Conservation (phyloP, 2,329 filamentous ascomycete species). For the Fusarium sp. region DNA sequence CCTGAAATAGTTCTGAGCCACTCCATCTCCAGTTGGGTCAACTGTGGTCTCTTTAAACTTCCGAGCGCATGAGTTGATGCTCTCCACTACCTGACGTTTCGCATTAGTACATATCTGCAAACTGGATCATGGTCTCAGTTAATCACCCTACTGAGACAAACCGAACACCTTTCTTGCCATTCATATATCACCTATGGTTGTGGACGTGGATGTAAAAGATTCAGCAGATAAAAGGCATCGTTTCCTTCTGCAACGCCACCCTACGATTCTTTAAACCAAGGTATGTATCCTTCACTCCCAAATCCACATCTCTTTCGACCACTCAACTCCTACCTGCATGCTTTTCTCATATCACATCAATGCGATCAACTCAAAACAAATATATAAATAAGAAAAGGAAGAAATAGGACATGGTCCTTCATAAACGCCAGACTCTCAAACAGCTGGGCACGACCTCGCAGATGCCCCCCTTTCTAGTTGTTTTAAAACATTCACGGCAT, state of each 20-base stretch:
- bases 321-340: conserved; percentile 15
- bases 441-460: conserved; percentile 41
- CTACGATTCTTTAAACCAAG: neutral
- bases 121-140: conserved; percentile 16
- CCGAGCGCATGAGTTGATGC: neutral
- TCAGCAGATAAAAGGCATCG: neutral
- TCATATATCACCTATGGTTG: neutral
- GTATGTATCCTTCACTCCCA: neutral
- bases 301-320: conserved; percentile 10
- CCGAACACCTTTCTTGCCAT: conserved; percentile 7
- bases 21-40: neutral
- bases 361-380: neutral
- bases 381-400: neutral
- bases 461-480: conserved; percentile 58
- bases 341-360: conserved; percentile 7
- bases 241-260: neutral
- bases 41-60: neutral
- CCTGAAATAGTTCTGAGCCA: neutral
- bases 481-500: conserved; percentile 62
- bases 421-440: conserved; percentile 2
- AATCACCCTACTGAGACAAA: neutral
- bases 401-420: neutral
- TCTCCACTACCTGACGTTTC: neutral
- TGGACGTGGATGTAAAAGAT: neutral
- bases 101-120: neutral